A percentile compares a stretch with the other conserved stretches of the same genome.
phyloP scores from a whole-genome alignment of 106 monocot species.

The Dendrobium officinale region DNA sequence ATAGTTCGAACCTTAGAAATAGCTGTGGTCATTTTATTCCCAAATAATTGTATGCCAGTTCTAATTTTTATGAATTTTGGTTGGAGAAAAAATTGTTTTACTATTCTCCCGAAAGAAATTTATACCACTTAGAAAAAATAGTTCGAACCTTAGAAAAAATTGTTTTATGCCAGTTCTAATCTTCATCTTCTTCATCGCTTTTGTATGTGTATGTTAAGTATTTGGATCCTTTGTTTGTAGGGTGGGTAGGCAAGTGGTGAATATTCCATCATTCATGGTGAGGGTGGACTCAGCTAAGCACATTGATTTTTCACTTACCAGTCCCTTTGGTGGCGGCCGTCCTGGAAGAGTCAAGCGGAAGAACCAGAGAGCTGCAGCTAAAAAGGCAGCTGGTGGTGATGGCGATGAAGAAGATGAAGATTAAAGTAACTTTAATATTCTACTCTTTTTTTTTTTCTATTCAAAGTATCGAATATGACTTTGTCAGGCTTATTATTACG shows the following conservation, averaged over 20 bases:
- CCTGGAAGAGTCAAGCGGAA: constrained; percentile 77
- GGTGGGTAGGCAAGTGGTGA: constrained; percentile 79
- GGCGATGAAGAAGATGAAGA: constrained; percentile 71
- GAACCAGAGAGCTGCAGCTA: constrained; percentile 61
- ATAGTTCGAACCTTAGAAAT: too few species aligned
- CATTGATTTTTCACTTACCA: constrained; percentile 80
- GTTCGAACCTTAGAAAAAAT: too few species aligned
- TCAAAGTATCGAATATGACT: neutral
- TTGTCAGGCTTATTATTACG: neutral
- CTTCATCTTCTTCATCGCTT: too few species aligned
- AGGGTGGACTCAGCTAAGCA: constrained; percentile 78
- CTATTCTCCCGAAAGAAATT: too few species aligned
- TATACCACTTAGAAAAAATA: too few species aligned
- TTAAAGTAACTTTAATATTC: constrained; percentile 12
- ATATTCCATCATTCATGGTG: constrained; percentile 91
- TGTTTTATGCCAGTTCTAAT: too few species aligned
- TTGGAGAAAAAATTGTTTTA: too few species aligned
- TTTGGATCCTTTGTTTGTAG: constrained; percentile 17
- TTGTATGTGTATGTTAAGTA: too few species aligned
- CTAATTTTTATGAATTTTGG: too few species aligned
- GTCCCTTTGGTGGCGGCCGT: constrained; percentile 66
- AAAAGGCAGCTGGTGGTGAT: constrained; percentile 63
- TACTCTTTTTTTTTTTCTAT: too few species aligned
- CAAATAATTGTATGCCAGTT: too few species aligned
- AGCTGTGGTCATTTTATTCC: too few species aligned